Evolutionary conservation across 495 filamentous ascomycete species (phyloP), one percentile per base, ranked within the genome.

Genomic region (Friedmanniomyces simplex): DNA sequence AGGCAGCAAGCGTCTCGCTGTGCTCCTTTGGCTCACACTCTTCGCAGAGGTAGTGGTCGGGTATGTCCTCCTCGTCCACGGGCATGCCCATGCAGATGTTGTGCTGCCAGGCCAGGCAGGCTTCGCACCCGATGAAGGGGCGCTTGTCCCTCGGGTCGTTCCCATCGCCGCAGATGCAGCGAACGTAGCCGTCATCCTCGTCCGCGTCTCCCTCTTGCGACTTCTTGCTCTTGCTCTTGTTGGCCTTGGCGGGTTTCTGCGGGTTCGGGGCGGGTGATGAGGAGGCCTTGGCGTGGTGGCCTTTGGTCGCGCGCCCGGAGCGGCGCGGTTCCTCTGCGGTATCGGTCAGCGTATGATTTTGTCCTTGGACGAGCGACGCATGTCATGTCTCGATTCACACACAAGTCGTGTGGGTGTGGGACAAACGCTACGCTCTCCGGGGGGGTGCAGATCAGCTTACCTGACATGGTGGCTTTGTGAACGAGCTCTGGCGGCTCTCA

Each of bases 221-320:
- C 8, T 69, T 66, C 18, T 57, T 57, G 10, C 58, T 59, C 67
- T 79, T 80, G 64, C 77, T 74, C 73, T 76, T 69, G 70, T 76
- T 76, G 62, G 69, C 74, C 76, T 79, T 88, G 73, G 68, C 7
- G 14, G 43, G 3, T 18, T 43, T 55, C 10, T 41, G 53, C 2
- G 50, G 39, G 30, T 30, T 50, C 43, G 30, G 39, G 72, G 52
- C 85, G 75, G 53, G 79, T 62, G 63, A 91, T 84, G 57, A 85
- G 79, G 61, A 63, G 11, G 61, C 52, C 8, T 94, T 95, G 39
- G 80, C 82, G 73, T 98, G n/a, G n/a, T n/a, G 89, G 66, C 93
- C 93, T 68, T 96, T 96, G 46, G 91, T 98, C 61, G 91, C 87
- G 61, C 93, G 85, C 50, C 90, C 90, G 16, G 93, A 96, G 67